Evolutionary conservation across 1,284 basidiomycete species (phyloP).

Genomic region (Cryptococcus sp.): DNA sequence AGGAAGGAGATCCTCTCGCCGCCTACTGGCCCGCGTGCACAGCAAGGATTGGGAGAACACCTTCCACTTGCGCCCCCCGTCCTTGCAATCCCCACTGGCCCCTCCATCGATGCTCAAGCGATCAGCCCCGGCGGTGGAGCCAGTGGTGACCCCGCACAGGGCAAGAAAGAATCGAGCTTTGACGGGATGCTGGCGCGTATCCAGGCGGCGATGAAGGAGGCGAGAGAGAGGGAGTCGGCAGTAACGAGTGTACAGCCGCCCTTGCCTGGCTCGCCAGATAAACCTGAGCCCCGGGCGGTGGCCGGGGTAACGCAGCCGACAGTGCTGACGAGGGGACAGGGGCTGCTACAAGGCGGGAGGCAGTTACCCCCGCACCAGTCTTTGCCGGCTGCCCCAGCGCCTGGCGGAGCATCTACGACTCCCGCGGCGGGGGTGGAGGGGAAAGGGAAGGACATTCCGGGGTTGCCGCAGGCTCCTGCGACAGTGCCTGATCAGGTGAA

Average conservation of each 20-base stretch:
- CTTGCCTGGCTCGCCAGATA: no score
- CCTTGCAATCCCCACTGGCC: conserved; percentile 12
- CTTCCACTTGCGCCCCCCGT: neutral
- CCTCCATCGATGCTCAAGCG: neutral
- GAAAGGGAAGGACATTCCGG: neutral
- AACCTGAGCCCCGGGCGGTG: conserved; percentile 58
- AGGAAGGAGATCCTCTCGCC: neutral
- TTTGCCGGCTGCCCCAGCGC: no score
- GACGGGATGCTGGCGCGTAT: conserved; percentile 84
- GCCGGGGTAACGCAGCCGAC: conserved; percentile 25
- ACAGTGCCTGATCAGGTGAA: neutral
- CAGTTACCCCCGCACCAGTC: neutral
- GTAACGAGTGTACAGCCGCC: conserved; percentile 17
- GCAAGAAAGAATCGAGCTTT: conserved; percentile 60
- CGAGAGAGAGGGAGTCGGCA: conserved; percentile 8
- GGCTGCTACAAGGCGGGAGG: neutral
- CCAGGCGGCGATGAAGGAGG: conserved; percentile 64
- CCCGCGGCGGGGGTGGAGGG: neutral
- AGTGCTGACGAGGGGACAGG: neutral
- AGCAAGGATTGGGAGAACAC: no score
- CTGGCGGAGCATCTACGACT: no score
- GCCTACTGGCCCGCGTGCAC: neutral
- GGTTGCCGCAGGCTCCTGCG: neutral
- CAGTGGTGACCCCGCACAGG: neutral
- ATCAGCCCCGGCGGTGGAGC: conserved; percentile 1